Conservation (phyloP, 352 stramenopile genomes). For the Thalassiosira sp. region DNA sequence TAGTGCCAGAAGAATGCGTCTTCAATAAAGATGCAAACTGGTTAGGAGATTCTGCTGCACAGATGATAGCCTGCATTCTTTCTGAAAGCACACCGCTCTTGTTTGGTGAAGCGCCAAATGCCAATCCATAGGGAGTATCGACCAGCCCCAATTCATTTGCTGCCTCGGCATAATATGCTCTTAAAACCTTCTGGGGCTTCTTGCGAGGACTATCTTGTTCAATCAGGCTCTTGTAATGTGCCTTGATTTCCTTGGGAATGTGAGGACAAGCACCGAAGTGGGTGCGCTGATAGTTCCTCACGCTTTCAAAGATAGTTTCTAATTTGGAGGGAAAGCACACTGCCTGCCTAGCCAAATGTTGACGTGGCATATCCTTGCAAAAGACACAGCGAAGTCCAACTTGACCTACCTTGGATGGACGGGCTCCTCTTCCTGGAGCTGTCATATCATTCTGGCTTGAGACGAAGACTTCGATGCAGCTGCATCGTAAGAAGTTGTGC, state of each 20-base stretch:
- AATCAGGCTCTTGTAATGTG: constrained; percentile 44
- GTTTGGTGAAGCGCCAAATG: constrained; percentile 55
- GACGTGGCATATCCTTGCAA: constrained; percentile 54
- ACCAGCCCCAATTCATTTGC: constrained; percentile 62
- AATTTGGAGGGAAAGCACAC: constrained; percentile 67
- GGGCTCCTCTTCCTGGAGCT: constrained; percentile 25
- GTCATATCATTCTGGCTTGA: constrained; percentile 13
- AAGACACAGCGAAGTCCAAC: constrained; percentile 67
- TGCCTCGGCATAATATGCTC: constrained; percentile 68
- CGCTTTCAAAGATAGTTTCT: constrained; percentile 70
- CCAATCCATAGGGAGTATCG: constrained; percentile 61
- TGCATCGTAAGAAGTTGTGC: constrained; percentile 27
- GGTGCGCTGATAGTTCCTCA: constrained; percentile 71
- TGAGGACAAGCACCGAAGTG: constrained; percentile 56
- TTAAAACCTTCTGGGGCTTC: constrained; percentile 36
- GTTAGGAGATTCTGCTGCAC: not conserved
- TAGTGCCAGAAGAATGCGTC: not conserved
- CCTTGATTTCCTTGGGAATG: constrained; percentile 52
- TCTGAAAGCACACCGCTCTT: constrained; percentile 18
- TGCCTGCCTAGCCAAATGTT: constrained; percentile 47
- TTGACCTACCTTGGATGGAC: constrained; percentile 52
- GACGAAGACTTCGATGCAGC: constrained; percentile 40
- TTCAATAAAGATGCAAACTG: not conserved
- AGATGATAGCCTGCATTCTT: constrained; percentile 16
- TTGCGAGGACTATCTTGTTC: constrained; percentile 30